Evolutionary conservation across 371 early-diverging fungal genomes (phyloP).

Genomic region (Rhizomucor miehei): DNA sequence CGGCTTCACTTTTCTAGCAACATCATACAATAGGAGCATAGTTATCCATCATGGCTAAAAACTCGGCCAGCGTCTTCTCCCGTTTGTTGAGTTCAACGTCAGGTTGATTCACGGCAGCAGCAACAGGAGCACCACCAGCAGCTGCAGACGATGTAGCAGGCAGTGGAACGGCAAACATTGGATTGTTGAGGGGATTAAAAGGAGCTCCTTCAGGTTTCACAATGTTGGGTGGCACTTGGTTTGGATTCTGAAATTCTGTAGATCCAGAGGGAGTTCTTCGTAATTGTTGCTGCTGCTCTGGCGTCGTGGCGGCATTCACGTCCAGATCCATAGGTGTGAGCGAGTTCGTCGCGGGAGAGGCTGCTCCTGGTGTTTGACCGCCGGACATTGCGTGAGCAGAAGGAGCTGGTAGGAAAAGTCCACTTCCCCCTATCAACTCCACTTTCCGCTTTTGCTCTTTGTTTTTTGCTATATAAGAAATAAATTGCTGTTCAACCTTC

Average conservation of each 20-base stretch:
- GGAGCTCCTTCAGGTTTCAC: too few relatives aligned
- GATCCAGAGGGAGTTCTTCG: constrained; percentile 11
- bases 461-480: too few relatives aligned
- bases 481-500: too few relatives aligned
- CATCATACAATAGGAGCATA: constrained; percentile 79
- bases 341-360: constrained; percentile 18
- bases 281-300: constrained; percentile 17
- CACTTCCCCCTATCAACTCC: too few relatives aligned
- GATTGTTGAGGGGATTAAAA: neutral
- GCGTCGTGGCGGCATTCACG: constrained; percentile 14
- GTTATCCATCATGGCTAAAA: constrained; percentile 84
- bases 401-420: too few relatives aligned
- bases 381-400: too few relatives aligned
- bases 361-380: constrained; percentile 12
- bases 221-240: constrained; percentile 7
- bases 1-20: neutral
- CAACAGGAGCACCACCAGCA: neutral
- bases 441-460: too few relatives aligned
- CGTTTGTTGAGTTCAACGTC: constrained; percentile 49
- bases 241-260: constrained; percentile 20
- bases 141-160: neutral
- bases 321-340: constrained; percentile 24
- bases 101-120: neutral
- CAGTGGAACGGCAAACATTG: neutral
- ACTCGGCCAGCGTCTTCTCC: constrained; percentile 80